Evolutionary conservation across 495 filamentous ascomycete species (phyloP), one percentile per base, ranked within the genome.

Genomic region (Tuber calosporum): DNA sequence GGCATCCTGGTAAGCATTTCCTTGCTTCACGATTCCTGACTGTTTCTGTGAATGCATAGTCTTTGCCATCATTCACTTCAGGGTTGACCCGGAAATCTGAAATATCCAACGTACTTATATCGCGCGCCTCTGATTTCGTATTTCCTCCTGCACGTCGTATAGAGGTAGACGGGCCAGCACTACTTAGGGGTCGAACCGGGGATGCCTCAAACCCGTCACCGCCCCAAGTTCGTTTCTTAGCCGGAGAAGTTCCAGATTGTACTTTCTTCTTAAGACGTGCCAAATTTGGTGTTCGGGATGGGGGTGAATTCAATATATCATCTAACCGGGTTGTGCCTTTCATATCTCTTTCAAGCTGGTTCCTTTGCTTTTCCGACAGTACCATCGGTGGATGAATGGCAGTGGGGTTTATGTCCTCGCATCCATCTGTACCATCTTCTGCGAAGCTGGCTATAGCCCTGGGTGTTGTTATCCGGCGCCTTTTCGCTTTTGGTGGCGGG

Each of bases 11-110:
- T 11, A 96, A 84, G 77, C 89, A 91, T 73, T 89, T 88, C n/a
- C 93, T 90, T 36, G 90, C 88, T 26, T 90, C 87, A 77, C 85
- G 90, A 43, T 85, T 88, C 69, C 95, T 90, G 67, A 97, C 87
- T 22, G 92, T 89, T 73, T 93, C 89, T 20, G 85, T 83, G 81
- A 89, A 97, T 13, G 93, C 92, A 78, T 88, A 92, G 66, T 89
- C 86, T 69, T 89, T 83, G 38, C 92, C 93, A 70, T 91, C 84
- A 80, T 94, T 96, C 68, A 83, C 83, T 19, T 85, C 81, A 2
- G 93, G 88, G 77, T 99, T 98, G 78, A 95, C 84, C 81, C 90
- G 95, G 85, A 99, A 97, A 83, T 96, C 89, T 3, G 85, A 75
- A 37, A 75, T 79, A 41, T 81, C 73, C 9, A 81, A 41, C 38